Percentiles rank a stretch among this genome's conserved stretches.
phyloP scores from a whole-genome alignment of 495 filamentous ascomycete genomes.

The Podospora tetraspora region DNA sequence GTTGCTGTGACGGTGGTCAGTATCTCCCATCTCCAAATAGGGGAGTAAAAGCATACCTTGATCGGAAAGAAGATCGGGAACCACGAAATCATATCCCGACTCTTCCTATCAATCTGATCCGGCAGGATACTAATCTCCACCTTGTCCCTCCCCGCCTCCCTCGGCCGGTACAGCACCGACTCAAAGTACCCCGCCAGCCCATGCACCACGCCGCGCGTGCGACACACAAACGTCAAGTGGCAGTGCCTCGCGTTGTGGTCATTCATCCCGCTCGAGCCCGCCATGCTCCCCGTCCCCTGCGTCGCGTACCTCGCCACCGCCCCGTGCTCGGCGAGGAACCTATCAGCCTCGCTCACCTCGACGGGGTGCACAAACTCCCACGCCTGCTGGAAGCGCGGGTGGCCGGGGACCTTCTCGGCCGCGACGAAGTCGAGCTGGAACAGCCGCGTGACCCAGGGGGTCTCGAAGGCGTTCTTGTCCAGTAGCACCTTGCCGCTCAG shows the following conservation, averaged over 20 bases:
- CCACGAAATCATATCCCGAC: conserved; percentile 94
- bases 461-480: conserved; percentile 78
- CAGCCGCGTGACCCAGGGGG: conserved; percentile 86
- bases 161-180: conserved; percentile 66
- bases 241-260: conserved; percentile 81
- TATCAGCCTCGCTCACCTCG: conserved; percentile 48
- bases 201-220: conserved; percentile 76
- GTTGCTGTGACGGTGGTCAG: conserved; percentile 51
- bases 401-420: conserved; percentile 43
- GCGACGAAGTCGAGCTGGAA: conserved; percentile 80
- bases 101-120: conserved; percentile 86
- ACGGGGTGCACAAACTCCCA: conserved; percentile 61
- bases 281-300: conserved; percentile 55
- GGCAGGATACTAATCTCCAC: conserved; percentile 91
- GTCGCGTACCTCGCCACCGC: conserved; percentile 41
- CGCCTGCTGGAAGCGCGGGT: conserved; percentile 56
- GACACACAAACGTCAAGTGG: conserved; percentile 64
- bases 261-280: conserved; percentile 60
- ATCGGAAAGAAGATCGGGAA: conserved; percentile 98
- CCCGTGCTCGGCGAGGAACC: conserved; percentile 47
- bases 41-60: conserved; percentile 56
- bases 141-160: conserved; percentile 32
- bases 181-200: conserved; percentile 95
- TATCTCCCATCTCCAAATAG: not conserved
- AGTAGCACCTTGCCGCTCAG: conserved; percentile 51